A percentile compares a stretch with the other conserved stretches of the same genome.
Conservation (phyloP, 164 flowering plant species). For the Cinnamomum micranthum region DNA sequence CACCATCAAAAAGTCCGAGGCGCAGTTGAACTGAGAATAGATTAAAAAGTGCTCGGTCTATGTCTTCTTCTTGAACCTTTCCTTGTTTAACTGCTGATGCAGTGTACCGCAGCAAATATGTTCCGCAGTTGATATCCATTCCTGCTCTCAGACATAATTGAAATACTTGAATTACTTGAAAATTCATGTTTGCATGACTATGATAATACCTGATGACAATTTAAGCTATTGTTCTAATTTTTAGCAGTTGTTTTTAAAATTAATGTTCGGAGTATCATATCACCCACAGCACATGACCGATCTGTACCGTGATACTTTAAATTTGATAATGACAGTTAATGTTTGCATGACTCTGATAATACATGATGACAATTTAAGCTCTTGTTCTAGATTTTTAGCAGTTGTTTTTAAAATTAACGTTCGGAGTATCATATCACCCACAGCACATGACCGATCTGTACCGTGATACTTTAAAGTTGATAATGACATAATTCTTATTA, state of each 20-base stretch:
- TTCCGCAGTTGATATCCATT: conserved; percentile 84
- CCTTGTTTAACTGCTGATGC: conserved; percentile 60
- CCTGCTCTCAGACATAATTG: conserved; percentile 38
- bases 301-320: too few relatives aligned
- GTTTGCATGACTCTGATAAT: not conserved
- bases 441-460: too few relatives aligned
- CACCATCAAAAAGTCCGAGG: conserved; percentile 81
- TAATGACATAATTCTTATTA: too few relatives aligned
- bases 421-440: too few relatives aligned
- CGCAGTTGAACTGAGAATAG: conserved; percentile 73
- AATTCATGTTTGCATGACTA: not conserved
- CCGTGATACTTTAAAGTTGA: too few relatives aligned
- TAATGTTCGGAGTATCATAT: too few relatives aligned
- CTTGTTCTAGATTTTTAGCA: too few relatives aligned
- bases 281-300: too few relatives aligned
- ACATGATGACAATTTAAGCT: not conserved
- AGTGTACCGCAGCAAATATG: conserved; percentile 57
- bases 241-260: too few relatives aligned
- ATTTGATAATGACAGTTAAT: not conserved
- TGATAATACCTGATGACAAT: not conserved
- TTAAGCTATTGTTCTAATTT: not conserved
- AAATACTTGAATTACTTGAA: not conserved
- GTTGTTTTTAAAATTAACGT: too few relatives aligned
- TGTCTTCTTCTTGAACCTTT: conserved; percentile 63
- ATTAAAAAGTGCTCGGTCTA: conserved; percentile 75